phyloP scores from a whole-genome alignment of 805 yeast genomes.

The Metschnikowia matae region DNA sequence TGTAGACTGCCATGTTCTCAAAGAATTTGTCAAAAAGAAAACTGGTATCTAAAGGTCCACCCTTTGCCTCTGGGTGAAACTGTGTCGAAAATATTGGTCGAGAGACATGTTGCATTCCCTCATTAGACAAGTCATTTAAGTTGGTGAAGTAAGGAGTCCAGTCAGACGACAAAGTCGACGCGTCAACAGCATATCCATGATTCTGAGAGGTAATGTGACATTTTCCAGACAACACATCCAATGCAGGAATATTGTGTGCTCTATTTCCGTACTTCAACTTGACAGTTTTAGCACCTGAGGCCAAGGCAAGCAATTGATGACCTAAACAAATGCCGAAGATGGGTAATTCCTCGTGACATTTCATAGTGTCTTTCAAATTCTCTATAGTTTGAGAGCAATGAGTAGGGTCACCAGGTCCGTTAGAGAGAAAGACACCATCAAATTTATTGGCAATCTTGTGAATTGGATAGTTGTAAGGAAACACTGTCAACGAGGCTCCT shows the following conservation, averaged over 20 bases:
- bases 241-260: conserved; percentile 97
- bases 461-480: conserved; percentile 93
- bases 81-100: conserved; percentile 95
- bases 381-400: conserved; percentile 68
- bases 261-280: conserved; percentile 97
- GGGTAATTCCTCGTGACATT: conserved; percentile 71
- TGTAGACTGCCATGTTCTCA: conserved; percentile 58
- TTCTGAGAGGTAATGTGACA: conserved; percentile 98
- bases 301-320: conserved; percentile 92
- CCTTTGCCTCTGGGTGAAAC: conserved; percentile 99
- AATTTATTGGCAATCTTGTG: conserved; percentile 86
- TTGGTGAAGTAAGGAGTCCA: conserved; percentile 82
- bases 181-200: conserved; percentile 97
- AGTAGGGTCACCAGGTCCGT: conserved; percentile 99
- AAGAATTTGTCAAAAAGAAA: conserved; percentile 90
- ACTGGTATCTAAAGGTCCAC: conserved; percentile 94
- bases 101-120: conserved; percentile 88
- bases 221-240: conserved; percentile 83
- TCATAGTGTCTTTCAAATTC: conserved; percentile 55
- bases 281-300: conserved; percentile 88
- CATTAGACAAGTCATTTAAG: conserved; percentile 93
- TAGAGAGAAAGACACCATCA: conserved; percentile 92
- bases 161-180: conserved; percentile 63
- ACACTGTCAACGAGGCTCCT: conserved; percentile 94
- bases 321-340: conserved; percentile 98